Evolutionary conservation across 768 basidiomycete species (phyloP), one percentile per base, ranked within the genome.

Genomic region (Lactarius akahatsu): DNA sequence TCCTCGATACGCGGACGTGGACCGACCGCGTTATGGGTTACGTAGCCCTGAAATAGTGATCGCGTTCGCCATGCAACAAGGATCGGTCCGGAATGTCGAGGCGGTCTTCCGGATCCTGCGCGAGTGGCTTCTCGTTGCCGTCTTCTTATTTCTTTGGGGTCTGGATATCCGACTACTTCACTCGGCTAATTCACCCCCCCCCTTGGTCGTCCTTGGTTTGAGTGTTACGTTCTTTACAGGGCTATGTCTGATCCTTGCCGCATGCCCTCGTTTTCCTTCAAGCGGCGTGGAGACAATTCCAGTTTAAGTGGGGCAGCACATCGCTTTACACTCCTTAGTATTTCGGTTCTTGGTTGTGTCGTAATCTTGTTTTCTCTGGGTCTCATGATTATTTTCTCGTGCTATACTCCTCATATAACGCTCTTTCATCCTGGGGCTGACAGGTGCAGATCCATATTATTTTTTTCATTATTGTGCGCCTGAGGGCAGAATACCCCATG

Each of bases 101-200:
- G 11, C 15, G 38, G 7, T 23, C 15, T 28, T 54, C 58, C 38
- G 32, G 16, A 20, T 38, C 8, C 11, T 64, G 20, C n/a, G 41
- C 2, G 38, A 38, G 13, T 54, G 18, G 11, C 30, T 59, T 50
- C 57, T 64, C n/a, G 2, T 59, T n/a, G 58, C 63, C 38, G 40
- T 54, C 30, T 52, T 54, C n/a, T 15, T 59, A 9, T 59, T 59
- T n/a, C 63, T 64, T 41, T 59, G 38, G 38, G 63, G 63, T 15
- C 47, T 59, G 9, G 18, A 58, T 18, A 18, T 59, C 16, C 50
- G 52, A 13, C 47, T 59, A 28, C 23, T 59, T 16, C 47, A 40
- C 20, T 9, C 15, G 3, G 18, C 57, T 26, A 50, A 59, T 20
- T 23, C 57, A n/a, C n/a, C 45, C 0, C 54, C 50, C 15, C 10